Base-by-base conservation (phyloP, 345 rosid species). In the Dimocarpus longan region DNA sequence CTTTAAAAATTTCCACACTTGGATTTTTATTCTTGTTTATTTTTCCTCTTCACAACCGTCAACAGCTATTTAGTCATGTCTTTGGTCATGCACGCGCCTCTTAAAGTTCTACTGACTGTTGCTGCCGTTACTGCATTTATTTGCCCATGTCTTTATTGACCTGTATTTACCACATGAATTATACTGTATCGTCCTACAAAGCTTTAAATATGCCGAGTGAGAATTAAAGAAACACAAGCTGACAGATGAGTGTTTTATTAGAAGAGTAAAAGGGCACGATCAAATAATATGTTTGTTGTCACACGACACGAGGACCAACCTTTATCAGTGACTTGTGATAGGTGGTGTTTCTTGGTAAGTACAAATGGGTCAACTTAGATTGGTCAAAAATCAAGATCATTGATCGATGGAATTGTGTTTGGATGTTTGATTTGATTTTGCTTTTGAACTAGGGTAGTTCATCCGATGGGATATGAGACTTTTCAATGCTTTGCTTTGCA, bases 11-110 rank as follows among this genome's bases (percentile, higher is more conserved):
- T 24, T 48, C 16, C 21, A 8, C 39, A 18, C 66, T 44, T 5
- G 0, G 54, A 46, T 26, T 15, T 40, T 19, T 48, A 37, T 13
- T 7, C 21, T 22, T 37, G 10, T 16, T 4, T 5, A 46, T 42
- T 8, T 12, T 26, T 26, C 46, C 3, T 8, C 56, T 13, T 13
- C 18, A 24, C 1, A 10, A 4, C 46, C 19, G 78, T 66, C 78
- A 68, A 76, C 72, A 42, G 39, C 66, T 62, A 0, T 72, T 77
- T 4, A 48, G 76, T 75, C 66, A 18, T 70, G 66, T 19, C 26
- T 68, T 62, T 0, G 64, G 75, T 81, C 84, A 77, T 68, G 6
- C 80, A 73, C 80, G 48, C 78, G 78, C 78, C 71, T 77, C n/a
- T 39, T 40, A 11, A 73, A 44, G 70, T 28, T 78, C 7, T 57